Percentiles rank a stretch among this genome's conserved stretches.
Conservation (phyloP, 257 asterid species). For the Craterostigma plantagineum region DNA sequence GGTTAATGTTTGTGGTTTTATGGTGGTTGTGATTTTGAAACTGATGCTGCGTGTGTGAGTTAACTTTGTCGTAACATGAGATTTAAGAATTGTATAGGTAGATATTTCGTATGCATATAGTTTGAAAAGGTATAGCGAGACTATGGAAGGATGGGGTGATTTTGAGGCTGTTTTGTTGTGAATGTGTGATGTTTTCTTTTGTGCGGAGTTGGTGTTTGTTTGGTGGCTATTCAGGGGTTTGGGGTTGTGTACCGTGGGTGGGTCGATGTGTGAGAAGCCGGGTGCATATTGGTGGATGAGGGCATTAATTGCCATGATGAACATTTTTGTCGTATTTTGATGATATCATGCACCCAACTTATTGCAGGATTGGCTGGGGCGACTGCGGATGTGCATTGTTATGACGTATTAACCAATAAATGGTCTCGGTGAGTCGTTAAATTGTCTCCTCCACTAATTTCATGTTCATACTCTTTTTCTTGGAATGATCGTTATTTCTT, state of each 20-base stretch:
- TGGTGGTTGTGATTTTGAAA: no score
- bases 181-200: no score
- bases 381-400: conserved; percentile 92
- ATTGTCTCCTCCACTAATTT: conserved; percentile 1
- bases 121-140: no score
- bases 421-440: conserved; percentile 60
- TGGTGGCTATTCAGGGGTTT: no score
- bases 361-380: conserved; percentile 96
- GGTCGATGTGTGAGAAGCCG: conserved; percentile 14
- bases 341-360: conserved; percentile 9
- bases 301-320: neutral
- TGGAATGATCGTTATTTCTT: neutral
- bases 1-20: no score
- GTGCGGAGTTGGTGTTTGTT: no score
- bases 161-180: no score
- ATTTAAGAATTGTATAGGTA: no score
- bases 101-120: no score
- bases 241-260: neutral
- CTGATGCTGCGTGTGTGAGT: no score
- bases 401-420: conserved; percentile 77
- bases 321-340: neutral
- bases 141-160: no score
- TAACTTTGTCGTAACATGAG: no score
- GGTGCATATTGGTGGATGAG: conserved; percentile 7
- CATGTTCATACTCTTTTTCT: neutral